Evolutionary conservation across 1,139 yeast genomes (phyloP).

Genomic region (Suhomyces coccinellae): DNA sequence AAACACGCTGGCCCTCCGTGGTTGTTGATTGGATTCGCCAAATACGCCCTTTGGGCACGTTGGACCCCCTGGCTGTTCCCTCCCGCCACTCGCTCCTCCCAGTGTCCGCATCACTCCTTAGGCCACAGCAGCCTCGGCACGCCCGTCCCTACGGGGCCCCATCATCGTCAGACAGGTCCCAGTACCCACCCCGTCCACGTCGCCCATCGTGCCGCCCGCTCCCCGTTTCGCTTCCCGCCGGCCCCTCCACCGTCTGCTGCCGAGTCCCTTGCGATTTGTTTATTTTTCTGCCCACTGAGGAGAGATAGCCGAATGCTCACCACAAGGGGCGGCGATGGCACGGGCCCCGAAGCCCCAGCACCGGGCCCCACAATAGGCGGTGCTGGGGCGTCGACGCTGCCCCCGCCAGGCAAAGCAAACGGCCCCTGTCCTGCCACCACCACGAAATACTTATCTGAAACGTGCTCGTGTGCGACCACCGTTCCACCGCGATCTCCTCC

Average conservation of each 20-base stretch:
- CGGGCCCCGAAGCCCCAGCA: too few species aligned
- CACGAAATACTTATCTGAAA: conserved; percentile 4
- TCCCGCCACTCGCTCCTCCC: too few species aligned
- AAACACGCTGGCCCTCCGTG: background rate
- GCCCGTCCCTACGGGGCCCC: background rate
- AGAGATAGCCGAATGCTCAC: conserved; percentile 3
- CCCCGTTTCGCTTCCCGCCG: background rate
- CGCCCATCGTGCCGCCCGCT: background rate
- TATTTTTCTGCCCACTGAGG: conserved; percentile 2
- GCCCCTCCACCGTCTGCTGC: background rate
- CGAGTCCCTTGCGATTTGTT: background rate
- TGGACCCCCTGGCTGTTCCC: too few species aligned
- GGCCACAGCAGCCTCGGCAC: background rate
- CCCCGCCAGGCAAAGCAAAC: too few species aligned
- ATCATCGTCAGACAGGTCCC: background rate
- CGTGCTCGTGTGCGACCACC: background rate
- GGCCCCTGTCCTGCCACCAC: too few species aligned
- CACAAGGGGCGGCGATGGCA: background rate
- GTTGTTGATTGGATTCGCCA: background rate
- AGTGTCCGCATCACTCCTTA: background rate
- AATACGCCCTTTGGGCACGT: too few species aligned
- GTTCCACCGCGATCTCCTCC: background rate
- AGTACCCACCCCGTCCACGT: background rate
- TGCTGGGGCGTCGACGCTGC: too few species aligned
- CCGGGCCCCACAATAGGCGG: too few species aligned